phyloP scores from a whole-genome alignment of 352 stramenopile genomes.

The Globisporangium abappressorium region DNA sequence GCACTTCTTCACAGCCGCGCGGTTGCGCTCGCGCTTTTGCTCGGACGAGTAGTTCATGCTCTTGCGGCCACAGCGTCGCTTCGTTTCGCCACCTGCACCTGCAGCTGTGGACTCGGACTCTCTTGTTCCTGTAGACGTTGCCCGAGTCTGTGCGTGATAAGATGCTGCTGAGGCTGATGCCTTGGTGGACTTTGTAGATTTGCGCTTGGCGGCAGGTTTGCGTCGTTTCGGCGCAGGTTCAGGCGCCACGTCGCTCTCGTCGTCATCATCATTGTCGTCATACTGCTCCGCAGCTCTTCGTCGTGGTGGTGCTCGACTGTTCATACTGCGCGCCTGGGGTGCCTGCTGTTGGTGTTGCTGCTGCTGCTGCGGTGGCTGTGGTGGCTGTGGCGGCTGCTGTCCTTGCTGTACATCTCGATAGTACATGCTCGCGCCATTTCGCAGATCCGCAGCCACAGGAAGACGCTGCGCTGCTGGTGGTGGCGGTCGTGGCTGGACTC shows the following conservation, averaged over 20 bases:
- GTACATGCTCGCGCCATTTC: not conserved
- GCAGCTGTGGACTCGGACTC: not conserved
- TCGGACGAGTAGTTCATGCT: conserved; percentile 87
- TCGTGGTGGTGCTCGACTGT: not conserved
- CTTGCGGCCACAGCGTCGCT: conserved; percentile 75
- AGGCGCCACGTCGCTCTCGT: not conserved
- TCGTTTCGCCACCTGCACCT: conserved; percentile 22
- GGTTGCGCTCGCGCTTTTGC: conserved; percentile 81
- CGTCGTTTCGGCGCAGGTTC: not conserved
- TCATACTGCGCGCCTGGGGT: not conserved
- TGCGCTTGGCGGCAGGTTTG: conserved; percentile 10
- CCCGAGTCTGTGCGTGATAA: not conserved
- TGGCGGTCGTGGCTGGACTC: not conserved
- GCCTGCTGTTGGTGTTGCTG: not conserved
- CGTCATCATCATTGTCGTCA: conserved; percentile 9
- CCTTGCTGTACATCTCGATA: not conserved
- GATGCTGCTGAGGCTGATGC: not conserved
- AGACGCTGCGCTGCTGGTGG: conserved; percentile 1
- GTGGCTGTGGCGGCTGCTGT: no score
- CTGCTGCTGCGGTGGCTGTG: not conserved
- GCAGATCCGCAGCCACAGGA: not conserved
- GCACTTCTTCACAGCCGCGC: conserved; percentile 83
- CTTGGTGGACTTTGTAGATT: not conserved
- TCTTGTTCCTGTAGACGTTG: not conserved
- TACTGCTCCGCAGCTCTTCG: not conserved